These are phyloP conservation scores for Bocquillonia castaneifolia DNA, from an alignment of 441 rosid genomes.

Conservation along the genomic window DNA sequence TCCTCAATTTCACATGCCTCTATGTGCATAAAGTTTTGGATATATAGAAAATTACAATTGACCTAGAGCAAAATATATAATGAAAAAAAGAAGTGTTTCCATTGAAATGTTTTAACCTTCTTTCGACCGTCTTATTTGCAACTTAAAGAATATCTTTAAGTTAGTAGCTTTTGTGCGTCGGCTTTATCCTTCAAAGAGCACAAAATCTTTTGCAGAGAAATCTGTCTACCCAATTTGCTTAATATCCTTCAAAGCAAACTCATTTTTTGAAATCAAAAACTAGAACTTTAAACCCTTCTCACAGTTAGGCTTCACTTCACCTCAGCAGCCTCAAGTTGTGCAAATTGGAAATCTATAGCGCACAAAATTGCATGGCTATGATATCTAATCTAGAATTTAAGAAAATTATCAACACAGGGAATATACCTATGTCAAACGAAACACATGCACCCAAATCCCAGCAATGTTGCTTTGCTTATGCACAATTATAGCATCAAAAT, in stretches of 20 bases:
- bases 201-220: not conserved
- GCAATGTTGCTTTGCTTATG: not conserved
- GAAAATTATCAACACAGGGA: not conserved
- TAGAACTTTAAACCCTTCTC: too few relatives aligned
- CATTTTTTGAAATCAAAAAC: too few relatives aligned
- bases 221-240: not conserved
- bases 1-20: too few relatives aligned
- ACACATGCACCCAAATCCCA: not conserved
- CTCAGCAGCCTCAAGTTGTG: not conserved
- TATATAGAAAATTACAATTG: too few relatives aligned
- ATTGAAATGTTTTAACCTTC: not conserved
- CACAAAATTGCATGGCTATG: not conserved
- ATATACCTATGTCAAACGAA: not conserved
- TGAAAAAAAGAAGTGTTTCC: not conserved
- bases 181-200: too few relatives aligned
- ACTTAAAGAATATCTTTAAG: not conserved
- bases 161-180: not conserved
- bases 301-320: too few relatives aligned
- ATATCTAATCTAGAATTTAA: not conserved
- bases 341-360: not conserved
- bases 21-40: too few relatives aligned
- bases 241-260: not conserved
- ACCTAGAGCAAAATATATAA: not conserved
- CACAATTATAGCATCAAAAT: not conserved
- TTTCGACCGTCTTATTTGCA: not conserved